Evolutionary conservation across 192 early-diverging fungal genomes (phyloP), one percentile per base, ranked within the genome.

Genomic region (Gigaspora rosea): DNA sequence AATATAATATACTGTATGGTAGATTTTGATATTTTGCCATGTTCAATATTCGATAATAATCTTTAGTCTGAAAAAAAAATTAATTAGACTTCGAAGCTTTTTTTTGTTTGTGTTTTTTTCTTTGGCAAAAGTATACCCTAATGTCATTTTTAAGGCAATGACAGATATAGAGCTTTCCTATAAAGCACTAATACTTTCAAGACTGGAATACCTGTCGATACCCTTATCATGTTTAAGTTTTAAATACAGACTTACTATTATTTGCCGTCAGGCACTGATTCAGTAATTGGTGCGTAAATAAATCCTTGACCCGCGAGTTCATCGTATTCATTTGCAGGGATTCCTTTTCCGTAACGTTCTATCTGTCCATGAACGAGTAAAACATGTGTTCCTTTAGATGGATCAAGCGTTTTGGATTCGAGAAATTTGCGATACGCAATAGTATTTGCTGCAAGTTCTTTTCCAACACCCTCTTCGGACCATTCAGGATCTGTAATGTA

Each of bases 331-430:
- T 1, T 15, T 2, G 51, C 9, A 5, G 51, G 2, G 9, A 52
- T 52, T 9, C 12, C 5, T 10, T 62, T n/a, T 27, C 59, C 59
- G n/a, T 62, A 62, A n/a, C 32, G 20, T 47, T 20, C 36, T 67
- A 67, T 48, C n/a, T 67, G 16, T 48, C 65, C 65, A 48, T 67
- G 32, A 49, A 49, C 46, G n/a, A 67, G 18, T 67, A 67, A 67
- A 6, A 67, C 9, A 48, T 67, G 46, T 4, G 41, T 67, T 67
- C 65, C 65, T 67, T 67, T 67, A 46, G 46, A 48, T 18, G 15
- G 15, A 67, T 67, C 46, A 49, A 67, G 36, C 2, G 33, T 41
- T 22, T 12, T 27, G 9, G 46, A 49, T 67, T 47, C 65, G n/a
- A 67, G 32, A 20, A 67, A 11, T 46, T 0, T 33, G 27, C 13